Evolutionary conservation across 2,329 filamentous ascomycete species (phyloP).

Genomic region (Claviceps monticola): DNA sequence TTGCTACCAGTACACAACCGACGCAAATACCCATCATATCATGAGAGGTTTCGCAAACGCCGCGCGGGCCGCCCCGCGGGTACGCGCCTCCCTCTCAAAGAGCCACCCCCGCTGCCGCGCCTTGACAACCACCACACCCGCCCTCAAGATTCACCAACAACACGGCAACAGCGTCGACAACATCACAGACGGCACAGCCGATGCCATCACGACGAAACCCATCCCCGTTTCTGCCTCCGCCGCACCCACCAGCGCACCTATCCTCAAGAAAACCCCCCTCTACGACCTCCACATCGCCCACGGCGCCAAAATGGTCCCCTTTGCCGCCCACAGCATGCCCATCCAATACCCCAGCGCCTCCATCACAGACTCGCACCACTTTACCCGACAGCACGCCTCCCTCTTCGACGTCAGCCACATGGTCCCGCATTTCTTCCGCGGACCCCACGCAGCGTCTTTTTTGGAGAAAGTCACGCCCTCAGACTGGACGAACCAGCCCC

Average conservation of each 20-base stretch:
- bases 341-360: slow-evolving; percentile 70
- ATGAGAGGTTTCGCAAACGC: slow-evolving; percentile 19
- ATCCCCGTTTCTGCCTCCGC: slow-evolving; percentile 4
- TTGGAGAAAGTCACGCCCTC: slow-evolving; percentile 76
- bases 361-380: slow-evolving; percentile 74
- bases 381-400: slow-evolving; percentile 76
- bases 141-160: neutral
- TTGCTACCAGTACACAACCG: neutral
- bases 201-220: slow-evolving; percentile 1
- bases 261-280: slow-evolving; percentile 48
- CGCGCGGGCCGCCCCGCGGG: slow-evolving; percentile 17
- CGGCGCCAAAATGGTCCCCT: slow-evolving; percentile 92
- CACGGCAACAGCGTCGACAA: slow-evolving; percentile 6
- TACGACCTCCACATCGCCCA: slow-evolving; percentile 65
- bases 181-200: slow-evolving; percentile 8
- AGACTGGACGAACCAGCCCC: slow-evolving; percentile 47
- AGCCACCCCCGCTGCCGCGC: neutral
- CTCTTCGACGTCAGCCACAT: slow-evolving; percentile 96
- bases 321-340: slow-evolving; percentile 86
- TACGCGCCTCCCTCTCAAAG: slow-evolving; percentile 7
- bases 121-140: too few relatives aligned
- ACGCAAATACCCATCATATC: slow-evolving; percentile 7
- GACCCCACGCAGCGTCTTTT: slow-evolving; percentile 66
- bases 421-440: slow-evolving; percentile 79
- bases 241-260: neutral